Evolutionary conservation across 2,329 filamentous ascomycete species (phyloP).

Genomic region (Esteya vermicola): DNA sequence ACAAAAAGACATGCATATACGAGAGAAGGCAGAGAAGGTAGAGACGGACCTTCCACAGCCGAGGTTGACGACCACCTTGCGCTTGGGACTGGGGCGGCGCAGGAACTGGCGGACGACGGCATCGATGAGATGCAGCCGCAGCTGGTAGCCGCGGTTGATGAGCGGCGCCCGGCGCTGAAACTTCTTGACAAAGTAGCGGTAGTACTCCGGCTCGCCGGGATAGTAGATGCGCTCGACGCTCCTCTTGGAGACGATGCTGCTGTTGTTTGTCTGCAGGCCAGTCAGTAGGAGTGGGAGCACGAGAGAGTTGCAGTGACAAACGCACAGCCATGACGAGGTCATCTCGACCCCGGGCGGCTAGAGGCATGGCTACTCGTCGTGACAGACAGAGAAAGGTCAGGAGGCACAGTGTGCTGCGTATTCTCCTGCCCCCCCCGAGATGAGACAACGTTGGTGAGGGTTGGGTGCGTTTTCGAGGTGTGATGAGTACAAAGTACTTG

Average conservation of each 20-base stretch:
- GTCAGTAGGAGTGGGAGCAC: neutral
- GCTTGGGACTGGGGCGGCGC: constrained; percentile 29
- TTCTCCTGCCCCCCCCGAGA: no score
- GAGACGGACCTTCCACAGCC: constrained; percentile 74
- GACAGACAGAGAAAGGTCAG: no score
- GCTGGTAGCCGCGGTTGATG: constrained; percentile 81
- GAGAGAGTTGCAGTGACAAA: no score
- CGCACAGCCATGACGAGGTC: constrained; percentile 38
- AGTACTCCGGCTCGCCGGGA: constrained; percentile 64
- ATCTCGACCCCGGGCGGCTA: constrained; percentile 21
- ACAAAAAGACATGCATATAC: neutral
- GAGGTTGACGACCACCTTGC: constrained; percentile 68
- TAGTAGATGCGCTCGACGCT: constrained; percentile 87
- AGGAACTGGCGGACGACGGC: constrained; percentile 62
- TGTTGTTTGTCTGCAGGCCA: constrained; percentile 59
- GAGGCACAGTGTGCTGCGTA: no score
- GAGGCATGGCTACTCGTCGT: constrained; percentile 1
- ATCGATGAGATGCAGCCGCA: constrained; percentile 73
- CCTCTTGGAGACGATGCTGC: constrained; percentile 82
- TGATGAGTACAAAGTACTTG: no score
- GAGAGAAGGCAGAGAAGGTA: neutral
- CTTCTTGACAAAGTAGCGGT: constrained; percentile 76
- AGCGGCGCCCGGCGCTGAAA: constrained; percentile 71
- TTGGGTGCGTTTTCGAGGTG: no score
- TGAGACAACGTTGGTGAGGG: no score